phyloP scores from a whole-genome alignment of 2,329 filamentous ascomycete species.

The Pleoardoris graminearum region DNA sequence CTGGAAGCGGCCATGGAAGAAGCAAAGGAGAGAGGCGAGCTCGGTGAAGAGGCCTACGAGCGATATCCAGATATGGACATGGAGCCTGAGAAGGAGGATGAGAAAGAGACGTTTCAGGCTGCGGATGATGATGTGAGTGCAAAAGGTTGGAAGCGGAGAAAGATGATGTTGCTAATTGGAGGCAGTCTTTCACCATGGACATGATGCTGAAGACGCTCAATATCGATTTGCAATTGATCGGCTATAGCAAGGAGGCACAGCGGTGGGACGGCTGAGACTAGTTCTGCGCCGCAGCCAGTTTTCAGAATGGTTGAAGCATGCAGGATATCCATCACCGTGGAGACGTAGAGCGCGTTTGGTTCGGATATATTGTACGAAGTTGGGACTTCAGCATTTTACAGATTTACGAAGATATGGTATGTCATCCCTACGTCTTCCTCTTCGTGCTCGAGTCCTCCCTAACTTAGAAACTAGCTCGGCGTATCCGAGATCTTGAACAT shows the following conservation, averaged over 20 bases:
- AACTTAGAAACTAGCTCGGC: too few species aligned
- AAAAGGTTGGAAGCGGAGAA: not conserved
- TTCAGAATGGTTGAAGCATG: not conserved
- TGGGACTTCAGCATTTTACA: not conserved
- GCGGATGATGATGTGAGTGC: constrained; percentile 46
- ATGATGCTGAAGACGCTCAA: constrained; percentile 70
- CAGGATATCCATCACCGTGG: not conserved
- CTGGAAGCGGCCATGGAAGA: constrained; percentile 52
- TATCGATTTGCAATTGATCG: constrained; percentile 65
- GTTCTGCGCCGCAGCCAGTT: not conserved
- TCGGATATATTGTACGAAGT: not conserved
- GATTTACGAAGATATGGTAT: not conserved
- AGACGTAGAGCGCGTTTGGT: not conserved
- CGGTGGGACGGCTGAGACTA: constrained; percentile 58
- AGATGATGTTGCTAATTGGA: constrained; percentile 1
- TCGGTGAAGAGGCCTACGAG: constrained; percentile 55
- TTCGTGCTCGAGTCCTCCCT: too few species aligned
- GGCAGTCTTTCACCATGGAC: constrained; percentile 66
- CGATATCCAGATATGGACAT: constrained; percentile 45
- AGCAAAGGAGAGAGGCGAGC: constrained; percentile 34
- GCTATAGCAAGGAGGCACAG: constrained; percentile 62
- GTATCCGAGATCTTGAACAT: too few species aligned
- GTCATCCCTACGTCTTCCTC: not conserved
- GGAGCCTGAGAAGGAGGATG: constrained; percentile 47
- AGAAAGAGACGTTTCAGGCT: constrained; percentile 42